Base-by-base conservation (phyloP, 192 early-diverging fungal genomes). In the Mortierella claussenii region DNA sequence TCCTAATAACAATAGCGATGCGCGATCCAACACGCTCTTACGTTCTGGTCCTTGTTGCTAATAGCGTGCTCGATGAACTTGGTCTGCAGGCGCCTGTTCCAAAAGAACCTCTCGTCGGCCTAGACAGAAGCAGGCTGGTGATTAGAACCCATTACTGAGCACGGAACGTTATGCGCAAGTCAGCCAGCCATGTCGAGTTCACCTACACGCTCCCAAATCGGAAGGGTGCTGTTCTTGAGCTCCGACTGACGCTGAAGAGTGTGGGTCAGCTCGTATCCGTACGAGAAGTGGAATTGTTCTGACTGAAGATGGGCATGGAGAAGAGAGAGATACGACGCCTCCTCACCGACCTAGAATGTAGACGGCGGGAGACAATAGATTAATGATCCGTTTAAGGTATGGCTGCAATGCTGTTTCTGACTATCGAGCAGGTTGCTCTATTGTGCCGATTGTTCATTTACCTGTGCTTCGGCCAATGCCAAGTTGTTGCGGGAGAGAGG, bases 101-200 rank as follows among this genome's bases (percentile, higher is more conserved):
- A 99, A 76, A 96, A 98, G 80, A 98, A 99, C 49, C 95, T 86
- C 52, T 96, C 93, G 79, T 97, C 95, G 23, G 95, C 92, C 85
- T 93, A 56, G 3, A 11, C 28, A 52, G 26, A 30, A 28, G n/a
- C 23, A 3, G 17, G 21, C 34, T 13, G 4, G n/a, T 47, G 45
- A n/a, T 11, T 55, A 55, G 34, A 11, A 24, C 3, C 23, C 24
- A 45, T 10, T 45, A 54, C 45, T 2, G 4, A 31, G 15, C 24
- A 45, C n/a, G n/a, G n/a, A n/a, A n/a, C n/a, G n/a, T n/a, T n/a
- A n/a, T n/a, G n/a, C n/a, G n/a, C n/a, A n/a, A n/a, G n/a, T n/a
- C n/a, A 30, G n/a, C 28, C 2, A 32, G 27, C 30, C 28, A 18
- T 53, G 17, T 24, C 24, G n/a, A 21, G 21, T 7, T 20, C 23